phyloP scores from a whole-genome alignment of 1,284 basidiomycete genomes.

The Butyriboletus pseudospeciosus region DNA sequence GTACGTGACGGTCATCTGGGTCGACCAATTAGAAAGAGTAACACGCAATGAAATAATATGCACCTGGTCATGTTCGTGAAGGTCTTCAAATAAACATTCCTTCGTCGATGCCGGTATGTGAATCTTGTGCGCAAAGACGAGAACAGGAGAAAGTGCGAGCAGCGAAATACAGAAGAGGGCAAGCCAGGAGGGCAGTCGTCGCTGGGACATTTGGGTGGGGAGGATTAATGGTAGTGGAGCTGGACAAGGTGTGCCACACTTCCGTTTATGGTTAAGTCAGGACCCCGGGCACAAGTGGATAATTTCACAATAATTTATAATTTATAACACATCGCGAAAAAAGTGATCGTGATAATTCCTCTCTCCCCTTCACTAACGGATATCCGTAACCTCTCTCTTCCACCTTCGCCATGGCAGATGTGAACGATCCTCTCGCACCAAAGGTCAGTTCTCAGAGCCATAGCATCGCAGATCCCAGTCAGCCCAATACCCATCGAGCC shows the following conservation, averaged over 20 bases:
- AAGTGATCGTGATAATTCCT: slow-evolving; percentile 28
- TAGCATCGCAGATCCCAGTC: slow-evolving; percentile 1
- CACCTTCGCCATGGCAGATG: slow-evolving; percentile 53
- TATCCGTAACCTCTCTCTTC: slow-evolving; percentile 10
- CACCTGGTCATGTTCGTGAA: slow-evolving; percentile 93
- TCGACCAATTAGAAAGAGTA: slow-evolving; percentile 2
- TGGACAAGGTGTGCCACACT: not conserved
- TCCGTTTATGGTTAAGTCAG: slow-evolving; percentile 7
- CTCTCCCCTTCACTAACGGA: slow-evolving; percentile 31
- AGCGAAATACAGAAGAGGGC: slow-evolving; percentile 38
- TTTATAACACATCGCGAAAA: slow-evolving; percentile 16
- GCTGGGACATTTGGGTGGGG: slow-evolving; percentile 20
- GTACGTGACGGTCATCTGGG: slow-evolving; percentile 97
- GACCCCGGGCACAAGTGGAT: slow-evolving; percentile 29
- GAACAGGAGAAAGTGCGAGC: slow-evolving; percentile 40
- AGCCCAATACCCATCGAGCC: slow-evolving; percentile 19
- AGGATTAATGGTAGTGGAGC: not conserved
- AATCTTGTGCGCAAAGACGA: slow-evolving; percentile 62
- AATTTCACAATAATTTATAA: slow-evolving; percentile 8
- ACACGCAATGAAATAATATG: not conserved
- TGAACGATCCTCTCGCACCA: slow-evolving; percentile 61
- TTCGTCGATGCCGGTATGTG: slow-evolving; percentile 74
- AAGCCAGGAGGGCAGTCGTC: slow-evolving; percentile 10
- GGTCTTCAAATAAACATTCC: slow-evolving; percentile 98
- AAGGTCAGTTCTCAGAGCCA: slow-evolving; percentile 45